Percentiles rank a stretch among this genome's conserved stretches.
These are phyloP conservation scores for Puccinellia tenuiflora DNA, from an alignment of 176 grass and related monocot species.

Conservation along the genomic window DNA sequence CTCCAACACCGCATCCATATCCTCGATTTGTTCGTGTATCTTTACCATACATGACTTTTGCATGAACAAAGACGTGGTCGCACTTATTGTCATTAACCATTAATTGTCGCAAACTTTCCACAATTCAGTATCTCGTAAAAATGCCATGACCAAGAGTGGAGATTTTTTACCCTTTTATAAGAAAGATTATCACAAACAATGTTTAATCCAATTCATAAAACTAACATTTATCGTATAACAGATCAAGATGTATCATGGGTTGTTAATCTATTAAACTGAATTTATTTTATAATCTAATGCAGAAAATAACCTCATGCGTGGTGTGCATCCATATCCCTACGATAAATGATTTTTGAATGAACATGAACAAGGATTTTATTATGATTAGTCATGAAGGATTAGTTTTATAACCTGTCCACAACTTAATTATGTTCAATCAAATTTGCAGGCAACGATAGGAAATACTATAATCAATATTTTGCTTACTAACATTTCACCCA, in stretches of 20 bases:
- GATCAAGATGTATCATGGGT: too few relatives aligned
- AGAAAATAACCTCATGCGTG: too few relatives aligned
- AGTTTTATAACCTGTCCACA: background rate
- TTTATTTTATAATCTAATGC: too few relatives aligned
- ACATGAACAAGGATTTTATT: background rate
- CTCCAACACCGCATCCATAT: background rate
- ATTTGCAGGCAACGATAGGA: background rate
- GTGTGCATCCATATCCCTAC: too few relatives aligned
- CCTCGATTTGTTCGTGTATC: background rate
- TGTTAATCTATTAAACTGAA: too few relatives aligned
- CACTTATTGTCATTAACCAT: background rate
- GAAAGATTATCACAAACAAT: too few relatives aligned
- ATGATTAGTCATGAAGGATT: background rate
- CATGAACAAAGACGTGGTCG: background rate
- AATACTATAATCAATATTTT: background rate
- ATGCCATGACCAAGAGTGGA: background rate
- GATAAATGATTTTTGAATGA: background rate
- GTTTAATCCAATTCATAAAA: too few relatives aligned
- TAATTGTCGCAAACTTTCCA: background rate
- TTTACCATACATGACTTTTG: background rate
- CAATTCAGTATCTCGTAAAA: too few relatives aligned
- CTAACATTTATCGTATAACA: too few relatives aligned
- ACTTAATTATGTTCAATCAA: background rate
- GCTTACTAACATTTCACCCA: background rate
- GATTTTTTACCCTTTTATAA: too few relatives aligned